These are phyloP conservation scores for Solanum megistacrolobum DNA, from an alignment of 257 asterid species.

Conservation along the genomic window DNA sequence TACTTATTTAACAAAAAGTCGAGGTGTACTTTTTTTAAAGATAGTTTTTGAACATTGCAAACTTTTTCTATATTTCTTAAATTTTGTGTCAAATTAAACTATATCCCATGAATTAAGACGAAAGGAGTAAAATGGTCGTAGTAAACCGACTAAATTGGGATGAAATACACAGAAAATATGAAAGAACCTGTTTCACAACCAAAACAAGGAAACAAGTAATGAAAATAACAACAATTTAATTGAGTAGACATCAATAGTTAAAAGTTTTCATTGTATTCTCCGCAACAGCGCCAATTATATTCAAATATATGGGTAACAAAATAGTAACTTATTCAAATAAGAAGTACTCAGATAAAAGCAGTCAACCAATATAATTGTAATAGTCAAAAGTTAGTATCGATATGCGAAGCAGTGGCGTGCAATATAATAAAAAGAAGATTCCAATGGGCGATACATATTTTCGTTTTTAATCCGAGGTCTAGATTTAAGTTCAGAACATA, in stretches of 20 bases:
- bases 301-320: not conserved
- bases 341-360: not conserved
- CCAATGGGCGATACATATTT: not conserved
- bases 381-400: not conserved
- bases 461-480: not conserved
- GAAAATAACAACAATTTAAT: not conserved
- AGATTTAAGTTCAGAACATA: fast-evolving
- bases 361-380: not conserved
- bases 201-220: not conserved
- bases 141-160: not conserved
- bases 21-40: not conserved
- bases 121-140: fast-evolving
- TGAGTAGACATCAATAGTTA: not conserved
- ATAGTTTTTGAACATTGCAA: no score
- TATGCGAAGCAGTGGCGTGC: conserved; percentile 9
- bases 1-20: no score
- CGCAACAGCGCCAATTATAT: not conserved
- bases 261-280: no score
- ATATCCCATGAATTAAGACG: no score
- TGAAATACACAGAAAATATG: not conserved
- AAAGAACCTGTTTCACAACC: not conserved
- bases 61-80: no score
- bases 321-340: not conserved
- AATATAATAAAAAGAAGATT: no score
- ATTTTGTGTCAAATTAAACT: not conserved